Conservation (phyloP, 2,329 filamentous ascomycete genomes). For the Tetracladium maxilliforme region DNA sequence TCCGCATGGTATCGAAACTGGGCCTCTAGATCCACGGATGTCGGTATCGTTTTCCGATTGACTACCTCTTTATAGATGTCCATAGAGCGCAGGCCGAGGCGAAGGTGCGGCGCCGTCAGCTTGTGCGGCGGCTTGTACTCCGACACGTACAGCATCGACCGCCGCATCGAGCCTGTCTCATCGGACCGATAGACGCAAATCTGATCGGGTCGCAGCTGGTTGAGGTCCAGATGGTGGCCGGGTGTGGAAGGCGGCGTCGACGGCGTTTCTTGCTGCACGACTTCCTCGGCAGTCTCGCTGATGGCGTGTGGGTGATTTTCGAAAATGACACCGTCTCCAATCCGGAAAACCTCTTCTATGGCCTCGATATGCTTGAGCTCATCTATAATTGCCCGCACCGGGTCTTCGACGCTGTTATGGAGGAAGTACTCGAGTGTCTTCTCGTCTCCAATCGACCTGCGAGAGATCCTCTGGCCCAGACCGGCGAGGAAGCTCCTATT, state of each 20-base stretch:
- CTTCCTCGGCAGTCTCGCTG: conserved; percentile 9
- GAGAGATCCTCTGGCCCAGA: too few species aligned
- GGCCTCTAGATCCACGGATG: conserved; percentile 14
- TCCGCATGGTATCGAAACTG: conserved; percentile 19
- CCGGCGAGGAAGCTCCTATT: too few species aligned
- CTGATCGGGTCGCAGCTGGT: conserved; percentile 7
- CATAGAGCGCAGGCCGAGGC: conserved; percentile 17
- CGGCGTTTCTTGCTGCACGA: too few species aligned
- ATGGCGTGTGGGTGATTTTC: conserved; percentile 10
- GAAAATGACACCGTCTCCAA: conserved; percentile 7
- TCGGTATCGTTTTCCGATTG: conserved; percentile 13
- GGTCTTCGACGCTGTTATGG: too few species aligned
- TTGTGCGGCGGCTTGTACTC: conserved; percentile 34
- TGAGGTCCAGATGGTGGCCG: conserved; percentile 7
- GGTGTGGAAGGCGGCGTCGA: too few species aligned
- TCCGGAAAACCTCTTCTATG: too few species aligned
- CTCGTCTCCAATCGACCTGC: too few species aligned
- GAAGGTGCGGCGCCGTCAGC: conserved; percentile 24
- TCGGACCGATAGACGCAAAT: conserved; percentile 9
- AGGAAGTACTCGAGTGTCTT: too few species aligned
- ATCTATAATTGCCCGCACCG: too few species aligned
- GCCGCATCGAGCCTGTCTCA: conserved; percentile 7
- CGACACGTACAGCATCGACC: conserved; percentile 13
- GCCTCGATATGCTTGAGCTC: too few species aligned
- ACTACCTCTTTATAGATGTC: too few species aligned